A percentile compares a stretch with the other conserved stretches of the same genome.
Conservation (phyloP, 2,329 filamentous ascomycete genomes). For the Cytospora chrysosperma region DNA sequence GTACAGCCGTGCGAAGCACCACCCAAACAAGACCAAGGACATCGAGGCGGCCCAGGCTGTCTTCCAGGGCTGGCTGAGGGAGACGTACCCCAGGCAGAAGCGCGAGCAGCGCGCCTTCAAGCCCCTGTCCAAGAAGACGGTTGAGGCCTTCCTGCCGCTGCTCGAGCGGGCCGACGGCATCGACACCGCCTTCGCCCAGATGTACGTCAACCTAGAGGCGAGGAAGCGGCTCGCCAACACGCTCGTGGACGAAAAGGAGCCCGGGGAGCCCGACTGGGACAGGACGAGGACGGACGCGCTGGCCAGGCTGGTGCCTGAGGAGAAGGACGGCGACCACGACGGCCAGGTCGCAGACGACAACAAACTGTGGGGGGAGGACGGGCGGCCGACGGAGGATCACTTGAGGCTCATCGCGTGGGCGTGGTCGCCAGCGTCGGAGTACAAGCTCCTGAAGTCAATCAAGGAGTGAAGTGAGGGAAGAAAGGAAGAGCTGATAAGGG, state of each 20-base stretch:
- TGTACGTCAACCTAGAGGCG: slow-evolving; percentile 19
- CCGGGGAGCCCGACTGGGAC: slow-evolving; percentile 22
- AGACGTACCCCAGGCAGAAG: slow-evolving; percentile 20
- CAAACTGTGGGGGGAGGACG: slow-evolving; percentile 18
- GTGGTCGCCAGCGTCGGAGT: slow-evolving; percentile 22
- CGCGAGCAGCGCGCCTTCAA: slow-evolving; percentile 22
- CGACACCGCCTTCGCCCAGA: slow-evolving; percentile 22
- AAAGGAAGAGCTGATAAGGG: no score
- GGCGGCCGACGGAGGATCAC: slow-evolving; percentile 14
- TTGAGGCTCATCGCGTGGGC: slow-evolving; percentile 23
- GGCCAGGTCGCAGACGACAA: slow-evolving; percentile 6
- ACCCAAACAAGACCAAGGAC: slow-evolving; percentile 23
- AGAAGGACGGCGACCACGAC: background rate
- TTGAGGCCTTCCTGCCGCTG: slow-evolving; percentile 17
- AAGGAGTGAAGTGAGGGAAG: slow-evolving; percentile 1
- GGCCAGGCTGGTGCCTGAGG: slow-evolving; percentile 15
- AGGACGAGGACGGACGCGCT: slow-evolving; percentile 17
- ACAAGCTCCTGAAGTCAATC: slow-evolving; percentile 21
- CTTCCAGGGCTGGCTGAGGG: slow-evolving; percentile 21
- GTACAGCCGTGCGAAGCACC: slow-evolving; percentile 25
- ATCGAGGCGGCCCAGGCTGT: slow-evolving; percentile 22
- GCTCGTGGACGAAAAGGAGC: slow-evolving; percentile 19
- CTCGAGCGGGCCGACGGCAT: slow-evolving; percentile 12
- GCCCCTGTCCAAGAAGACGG: slow-evolving; percentile 19
- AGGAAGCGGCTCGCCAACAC: slow-evolving; percentile 23